These are phyloP conservation scores for Daldinia vernicosa DNA, from an alignment of 495 filamentous ascomycete genomes.

Conservation along the genomic window DNA sequence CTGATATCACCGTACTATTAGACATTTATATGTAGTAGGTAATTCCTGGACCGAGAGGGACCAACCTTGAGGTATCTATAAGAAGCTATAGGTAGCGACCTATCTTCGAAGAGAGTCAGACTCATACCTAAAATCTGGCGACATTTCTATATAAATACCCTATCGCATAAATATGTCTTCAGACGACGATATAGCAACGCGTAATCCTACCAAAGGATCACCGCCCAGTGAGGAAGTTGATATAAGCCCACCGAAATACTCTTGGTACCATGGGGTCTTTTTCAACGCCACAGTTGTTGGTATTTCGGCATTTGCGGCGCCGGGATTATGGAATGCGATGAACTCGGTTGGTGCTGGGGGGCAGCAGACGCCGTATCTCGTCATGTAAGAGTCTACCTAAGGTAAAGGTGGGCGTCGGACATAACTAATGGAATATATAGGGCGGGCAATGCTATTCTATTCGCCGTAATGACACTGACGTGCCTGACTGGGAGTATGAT, in stretches of 20 bases:
- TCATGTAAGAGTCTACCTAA: constrained; percentile 14
- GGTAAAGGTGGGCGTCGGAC: no score
- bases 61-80: not conserved
- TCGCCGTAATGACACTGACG: constrained; percentile 15
- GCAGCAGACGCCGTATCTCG: constrained; percentile 10
- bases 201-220: not conserved
- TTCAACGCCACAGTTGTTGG: constrained; percentile 23
- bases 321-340: constrained; percentile 27
- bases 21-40: not conserved
- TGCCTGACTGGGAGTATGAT: constrained; percentile 19
- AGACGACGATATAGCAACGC: not conserved
- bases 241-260: not conserved
- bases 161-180: not conserved
- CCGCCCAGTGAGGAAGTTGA: not conserved
- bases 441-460: constrained; percentile 18
- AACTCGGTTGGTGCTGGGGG: constrained; percentile 19
- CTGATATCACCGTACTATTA: not conserved
- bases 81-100: not conserved
- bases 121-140: not conserved
- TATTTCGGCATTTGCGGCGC: constrained; percentile 15
- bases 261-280: constrained; percentile 19
- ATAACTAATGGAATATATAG: constrained; percentile 2
- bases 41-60: not conserved
- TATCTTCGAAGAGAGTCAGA: not conserved
- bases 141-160: not conserved